Conservation (phyloP, 306 rosid species). For the Lupinus albus region DNA sequence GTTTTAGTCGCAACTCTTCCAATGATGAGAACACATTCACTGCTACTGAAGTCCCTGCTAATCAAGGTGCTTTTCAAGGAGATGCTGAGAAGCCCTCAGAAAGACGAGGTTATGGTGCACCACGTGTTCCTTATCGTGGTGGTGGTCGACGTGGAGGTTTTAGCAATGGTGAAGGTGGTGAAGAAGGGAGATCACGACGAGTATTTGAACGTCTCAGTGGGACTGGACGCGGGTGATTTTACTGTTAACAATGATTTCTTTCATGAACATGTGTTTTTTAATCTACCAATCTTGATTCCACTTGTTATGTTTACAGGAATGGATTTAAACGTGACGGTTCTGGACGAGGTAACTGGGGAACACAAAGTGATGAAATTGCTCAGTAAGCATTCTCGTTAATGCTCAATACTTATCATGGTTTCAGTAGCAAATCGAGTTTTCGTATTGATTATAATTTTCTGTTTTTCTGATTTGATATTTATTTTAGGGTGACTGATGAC, state of each 20-base stretch:
- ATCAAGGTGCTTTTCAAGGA: constrained; percentile 62
- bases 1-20: constrained; percentile 47
- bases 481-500: constrained; percentile 65
- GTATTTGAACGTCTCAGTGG: constrained; percentile 87
- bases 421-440: background rate
- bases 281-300: constrained; percentile 1
- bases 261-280: background rate
- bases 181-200: constrained; percentile 76
- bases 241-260: no score
- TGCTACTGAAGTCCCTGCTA: constrained; percentile 44
- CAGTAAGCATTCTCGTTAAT: constrained; percentile 46
- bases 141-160: constrained; percentile 86
- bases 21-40: constrained; percentile 56
- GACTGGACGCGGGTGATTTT: constrained; percentile 80
- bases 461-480: background rate
- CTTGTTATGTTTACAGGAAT: constrained; percentile 53
- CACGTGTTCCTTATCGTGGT: constrained; percentile 68
- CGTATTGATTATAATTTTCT: background rate
- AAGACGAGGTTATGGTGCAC: constrained; percentile 69
- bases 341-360: constrained; percentile 98
- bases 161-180: constrained; percentile 72
- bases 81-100: constrained; percentile 59
- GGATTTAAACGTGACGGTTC: constrained; percentile 83
- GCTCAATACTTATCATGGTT: background rate
- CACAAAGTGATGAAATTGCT: constrained; percentile 65